Evolutionary conservation across 345 rosid species (phyloP), one percentile per base, ranked within the genome.

Genomic region (Mangifera indica): DNA sequence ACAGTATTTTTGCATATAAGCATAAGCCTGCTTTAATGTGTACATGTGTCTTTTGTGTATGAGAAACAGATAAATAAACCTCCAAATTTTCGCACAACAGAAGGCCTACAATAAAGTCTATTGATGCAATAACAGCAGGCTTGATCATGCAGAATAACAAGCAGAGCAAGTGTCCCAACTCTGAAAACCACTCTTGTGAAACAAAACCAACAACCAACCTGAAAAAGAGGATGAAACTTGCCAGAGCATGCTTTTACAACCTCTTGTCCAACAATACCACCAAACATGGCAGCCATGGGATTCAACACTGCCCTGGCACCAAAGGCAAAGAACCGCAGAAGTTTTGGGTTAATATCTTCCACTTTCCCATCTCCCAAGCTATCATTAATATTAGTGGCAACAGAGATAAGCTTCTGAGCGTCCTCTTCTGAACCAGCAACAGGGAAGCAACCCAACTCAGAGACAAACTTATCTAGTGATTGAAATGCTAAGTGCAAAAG

Each of bases 261-360:
- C 74, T 95, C 99, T 80, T 95, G 99, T 57, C 98, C 99, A 63
- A 95, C 98, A 72, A 95, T 84, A 54, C 99, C 99, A 63, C 99
- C 99, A 80, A 95, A 95, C 97, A 95, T 92, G 59, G 99, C 99
- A 74, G 98, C 99, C 98, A 95, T 95, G 51, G 99, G 99, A 83
- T 95, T 95, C 52, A 95, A 77, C 55, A 95, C 94, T 63, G 99
- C 99, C 87, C 88, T 87, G 62, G 99, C 89, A 77, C 99, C 99
- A 72, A 86, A 95, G 64, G 98, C 90, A 83, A 95, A 95, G 74
- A 86, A 89, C 18, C 86, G 83, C 67, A 95, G 78, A 75, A 95
- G 91, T 74, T 87, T 89, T 0, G 88, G 88, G 80, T 89, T 87
- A 48, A 95, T 72, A 81, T 91, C 94, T 51, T 88, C 92, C 70